These are phyloP conservation scores for Colletotrichum liaoningense DNA, from an alignment of 2,329 filamentous ascomycete genomes.

Conservation along the genomic window DNA sequence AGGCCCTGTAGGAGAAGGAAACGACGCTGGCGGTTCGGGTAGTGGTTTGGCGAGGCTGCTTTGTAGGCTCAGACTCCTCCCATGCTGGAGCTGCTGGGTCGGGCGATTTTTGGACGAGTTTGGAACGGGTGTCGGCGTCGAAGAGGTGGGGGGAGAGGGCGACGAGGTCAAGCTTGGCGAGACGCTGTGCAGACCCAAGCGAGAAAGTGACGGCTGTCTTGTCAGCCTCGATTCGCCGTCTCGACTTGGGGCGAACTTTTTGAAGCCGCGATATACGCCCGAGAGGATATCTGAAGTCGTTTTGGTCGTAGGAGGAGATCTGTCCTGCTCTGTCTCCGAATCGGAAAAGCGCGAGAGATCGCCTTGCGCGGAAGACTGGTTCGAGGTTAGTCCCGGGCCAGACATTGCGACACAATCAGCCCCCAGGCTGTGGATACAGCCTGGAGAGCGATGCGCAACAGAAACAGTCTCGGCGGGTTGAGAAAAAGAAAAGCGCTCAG, in stretches of 20 bases:
- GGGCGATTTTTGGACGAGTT: slow-evolving; percentile 30
- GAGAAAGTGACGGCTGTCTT: slow-evolving; percentile 55
- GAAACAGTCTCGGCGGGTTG: neutral
- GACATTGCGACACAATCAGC: slow-evolving; percentile 31
- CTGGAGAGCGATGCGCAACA: slow-evolving; percentile 2
- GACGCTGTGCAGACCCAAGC: slow-evolving; percentile 49
- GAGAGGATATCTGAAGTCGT: slow-evolving; percentile 61
- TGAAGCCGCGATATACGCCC: slow-evolving; percentile 64
- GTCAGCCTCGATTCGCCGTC: slow-evolving; percentile 57
- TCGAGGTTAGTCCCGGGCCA: slow-evolving; percentile 47
- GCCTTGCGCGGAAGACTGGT: slow-evolving; percentile 42
- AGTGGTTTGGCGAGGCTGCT: slow-evolving; percentile 69
- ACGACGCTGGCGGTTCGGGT: slow-evolving; percentile 58
- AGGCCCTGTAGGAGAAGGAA: slow-evolving; percentile 35
- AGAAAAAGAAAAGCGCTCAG: neutral
- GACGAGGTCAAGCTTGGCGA: slow-evolving; percentile 41
- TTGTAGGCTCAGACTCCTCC: slow-evolving; percentile 64
- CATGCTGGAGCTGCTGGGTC: slow-evolving; percentile 63
- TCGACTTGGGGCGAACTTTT: slow-evolving; percentile 56
- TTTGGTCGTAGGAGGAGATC: slow-evolving; percentile 39
- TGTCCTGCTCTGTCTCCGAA: slow-evolving; percentile 54
- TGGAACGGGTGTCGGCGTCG: slow-evolving; percentile 25
- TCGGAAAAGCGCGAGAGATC: slow-evolving; percentile 56
- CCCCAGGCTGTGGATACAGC: slow-evolving; percentile 23
- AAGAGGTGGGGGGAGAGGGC: slow-evolving; percentile 42